Conservation (phyloP, 177 flowering plant genomes). For the Tripterygium wilfordii region DNA sequence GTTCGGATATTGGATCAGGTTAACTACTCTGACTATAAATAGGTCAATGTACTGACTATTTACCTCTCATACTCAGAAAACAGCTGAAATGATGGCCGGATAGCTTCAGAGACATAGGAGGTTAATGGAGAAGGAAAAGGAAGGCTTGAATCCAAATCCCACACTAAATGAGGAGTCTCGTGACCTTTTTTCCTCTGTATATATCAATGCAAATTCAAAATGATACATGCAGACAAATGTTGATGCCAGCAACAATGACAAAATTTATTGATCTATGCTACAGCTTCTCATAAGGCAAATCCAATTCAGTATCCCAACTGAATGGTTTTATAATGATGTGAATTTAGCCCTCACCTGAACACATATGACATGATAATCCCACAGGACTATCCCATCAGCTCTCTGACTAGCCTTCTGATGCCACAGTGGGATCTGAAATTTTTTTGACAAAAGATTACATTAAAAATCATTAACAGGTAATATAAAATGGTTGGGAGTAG, state of each 20-base stretch:
- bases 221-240: not conserved
- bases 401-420: constrained; percentile 84
- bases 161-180: constrained; percentile 40
- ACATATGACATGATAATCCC: constrained; percentile 98
- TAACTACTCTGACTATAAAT: too few species aligned
- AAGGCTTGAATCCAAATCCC: constrained; percentile 93
- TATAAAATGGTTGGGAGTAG: not conserved
- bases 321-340: not conserved
- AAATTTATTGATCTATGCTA: too few species aligned
- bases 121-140: constrained; percentile 63
- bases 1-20: too few species aligned
- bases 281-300: too few species aligned
- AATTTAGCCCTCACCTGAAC: constrained; percentile 53
- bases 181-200: constrained; percentile 49
- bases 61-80: constrained; percentile 74
- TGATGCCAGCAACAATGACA: too few species aligned
- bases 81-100: constrained; percentile 68
- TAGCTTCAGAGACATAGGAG: constrained; percentile 58
- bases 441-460: not conserved
- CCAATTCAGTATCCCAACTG: not conserved
- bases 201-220: not conserved
- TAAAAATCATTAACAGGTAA: not conserved
- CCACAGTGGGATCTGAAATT: constrained; percentile 75
- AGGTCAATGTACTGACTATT: too few species aligned
- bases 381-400: constrained; percentile 70